Evolutionary conservation across 305 asterid species (phyloP).

Genomic region (Ilex paraguariensis): DNA sequence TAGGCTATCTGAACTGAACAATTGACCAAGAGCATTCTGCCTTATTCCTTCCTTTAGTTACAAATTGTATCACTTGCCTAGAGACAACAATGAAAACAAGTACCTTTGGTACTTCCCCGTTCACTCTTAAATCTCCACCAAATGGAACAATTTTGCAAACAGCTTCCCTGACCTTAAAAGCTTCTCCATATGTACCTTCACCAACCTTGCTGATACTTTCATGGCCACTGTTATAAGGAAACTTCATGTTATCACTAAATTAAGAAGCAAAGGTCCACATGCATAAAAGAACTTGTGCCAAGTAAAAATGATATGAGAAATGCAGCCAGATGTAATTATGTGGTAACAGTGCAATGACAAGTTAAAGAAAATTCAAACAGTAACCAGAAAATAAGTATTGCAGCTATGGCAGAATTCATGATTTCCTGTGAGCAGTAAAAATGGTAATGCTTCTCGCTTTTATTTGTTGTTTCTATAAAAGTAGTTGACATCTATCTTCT

Average conservation of each 20-base stretch:
- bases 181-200: constrained; percentile 98
- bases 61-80: constrained; percentile 7
- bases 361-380: background rate
- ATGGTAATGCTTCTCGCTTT: no score
- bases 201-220: constrained; percentile 68
- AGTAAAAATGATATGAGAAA: background rate
- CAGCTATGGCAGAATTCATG: no score
- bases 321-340: background rate
- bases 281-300: background rate
- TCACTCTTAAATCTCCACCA: constrained; percentile 71
- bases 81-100: constrained; percentile 7
- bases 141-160: constrained; percentile 96
- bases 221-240: constrained; percentile 40
- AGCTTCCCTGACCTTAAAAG: constrained; percentile 68
- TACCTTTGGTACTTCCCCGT: constrained; percentile 95
- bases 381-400: no score
- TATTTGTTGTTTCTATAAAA: no score
- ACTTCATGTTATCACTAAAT: background rate
- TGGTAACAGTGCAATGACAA: background rate
- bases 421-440: no score
- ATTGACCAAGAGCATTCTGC: constrained; percentile 5
- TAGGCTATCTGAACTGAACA: constrained; percentile 4
- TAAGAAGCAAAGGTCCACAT: constrained; percentile 7
- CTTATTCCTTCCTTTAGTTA: constrained; percentile 10
- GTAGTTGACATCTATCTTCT: no score